Evolutionary conservation across 768 basidiomycete genomes (phyloP).

Genomic region (Naganishia onofrii): DNA sequence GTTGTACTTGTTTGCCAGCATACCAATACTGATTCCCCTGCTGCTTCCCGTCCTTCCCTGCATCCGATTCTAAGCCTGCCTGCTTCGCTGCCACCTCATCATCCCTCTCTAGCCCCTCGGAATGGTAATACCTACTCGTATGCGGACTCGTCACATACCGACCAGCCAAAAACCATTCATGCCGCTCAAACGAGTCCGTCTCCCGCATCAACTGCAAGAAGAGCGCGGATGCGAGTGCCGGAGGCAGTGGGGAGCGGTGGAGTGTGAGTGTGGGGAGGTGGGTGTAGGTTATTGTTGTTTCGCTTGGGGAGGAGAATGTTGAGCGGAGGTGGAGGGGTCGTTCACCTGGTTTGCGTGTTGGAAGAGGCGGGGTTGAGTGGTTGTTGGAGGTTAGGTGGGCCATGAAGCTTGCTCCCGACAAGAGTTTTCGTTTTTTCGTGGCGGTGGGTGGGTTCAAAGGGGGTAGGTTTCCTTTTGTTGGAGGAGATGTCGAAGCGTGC

Average conservation of each 20-base stretch:
- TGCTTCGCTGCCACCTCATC: constrained; percentile 2
- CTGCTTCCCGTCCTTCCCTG: no score
- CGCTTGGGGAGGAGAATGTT: not conserved
- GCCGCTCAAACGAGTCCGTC: constrained; percentile 38
- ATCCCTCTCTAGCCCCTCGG: not conserved
- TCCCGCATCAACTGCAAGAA: constrained; percentile 48
- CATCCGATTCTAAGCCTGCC: no score
- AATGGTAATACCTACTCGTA: constrained; percentile 35
- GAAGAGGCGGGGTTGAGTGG: not conserved
- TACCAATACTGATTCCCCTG: constrained; percentile 25
- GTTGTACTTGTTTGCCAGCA: constrained; percentile 28
- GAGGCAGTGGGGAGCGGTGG: constrained; percentile 42
- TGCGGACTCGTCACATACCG: constrained; percentile 46
- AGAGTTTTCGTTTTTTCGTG: not conserved
- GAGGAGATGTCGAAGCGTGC: no score
- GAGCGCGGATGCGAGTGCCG: constrained; percentile 47
- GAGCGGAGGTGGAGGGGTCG: not conserved
- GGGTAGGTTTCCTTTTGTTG: not conserved
- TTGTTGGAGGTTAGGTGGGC: not conserved
- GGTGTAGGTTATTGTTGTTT: not conserved
- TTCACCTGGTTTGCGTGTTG: not conserved
- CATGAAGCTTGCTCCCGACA: constrained; percentile 2
- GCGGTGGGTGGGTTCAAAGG: no score
- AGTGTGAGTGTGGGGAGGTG: constrained; percentile 27
- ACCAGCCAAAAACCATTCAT: constrained; percentile 46